Percentiles rank a stretch among this genome's conserved stretches.
Conservation (phyloP, 768 basidiomycete genomes). For the Cystobasidium onofrii region DNA sequence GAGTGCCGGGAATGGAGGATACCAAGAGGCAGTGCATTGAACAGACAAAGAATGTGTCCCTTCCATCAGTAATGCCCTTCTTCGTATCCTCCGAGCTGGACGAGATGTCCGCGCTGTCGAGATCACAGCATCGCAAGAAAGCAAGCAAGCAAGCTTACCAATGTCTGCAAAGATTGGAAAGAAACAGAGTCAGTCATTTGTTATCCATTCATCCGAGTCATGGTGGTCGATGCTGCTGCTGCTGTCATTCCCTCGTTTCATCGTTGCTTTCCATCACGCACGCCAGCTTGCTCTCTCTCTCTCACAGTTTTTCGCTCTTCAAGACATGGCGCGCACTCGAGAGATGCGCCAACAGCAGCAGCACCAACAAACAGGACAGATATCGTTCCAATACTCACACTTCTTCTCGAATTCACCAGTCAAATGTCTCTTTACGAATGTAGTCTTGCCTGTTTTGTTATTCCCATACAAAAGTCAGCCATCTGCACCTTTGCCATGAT, state of each 20-base stretch:
- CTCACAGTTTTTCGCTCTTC: neutral
- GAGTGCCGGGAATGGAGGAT: too few relatives aligned
- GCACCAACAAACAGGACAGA: neutral
- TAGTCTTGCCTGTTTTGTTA: conserved; percentile 13
- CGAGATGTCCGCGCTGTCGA: too few relatives aligned
- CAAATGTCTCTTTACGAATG: conserved; percentile 67
- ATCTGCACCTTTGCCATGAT: neutral
- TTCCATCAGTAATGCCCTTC: neutral
- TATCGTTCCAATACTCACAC: conserved; percentile 66
- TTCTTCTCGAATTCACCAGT: conserved; percentile 99
- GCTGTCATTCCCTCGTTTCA: neutral
- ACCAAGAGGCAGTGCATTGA: too few relatives aligned
- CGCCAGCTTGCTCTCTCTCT: neutral
- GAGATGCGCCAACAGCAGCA: neutral
- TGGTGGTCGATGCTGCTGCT: too few relatives aligned
- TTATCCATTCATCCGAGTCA: too few relatives aligned
- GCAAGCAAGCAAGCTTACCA: conserved; percentile 13
- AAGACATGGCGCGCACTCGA: neutral
- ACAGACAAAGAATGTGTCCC: too few relatives aligned
- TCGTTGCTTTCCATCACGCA: neutral
- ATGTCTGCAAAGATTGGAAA: neutral
- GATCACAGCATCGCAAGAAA: too few relatives aligned
- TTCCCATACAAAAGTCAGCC: neutral
- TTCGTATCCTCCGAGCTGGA: neutral
- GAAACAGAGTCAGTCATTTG: neutral